phyloP scores from a whole-genome alignment of 495 filamentous ascomycete genomes.

The Annulohypoxylon maeteangense region DNA sequence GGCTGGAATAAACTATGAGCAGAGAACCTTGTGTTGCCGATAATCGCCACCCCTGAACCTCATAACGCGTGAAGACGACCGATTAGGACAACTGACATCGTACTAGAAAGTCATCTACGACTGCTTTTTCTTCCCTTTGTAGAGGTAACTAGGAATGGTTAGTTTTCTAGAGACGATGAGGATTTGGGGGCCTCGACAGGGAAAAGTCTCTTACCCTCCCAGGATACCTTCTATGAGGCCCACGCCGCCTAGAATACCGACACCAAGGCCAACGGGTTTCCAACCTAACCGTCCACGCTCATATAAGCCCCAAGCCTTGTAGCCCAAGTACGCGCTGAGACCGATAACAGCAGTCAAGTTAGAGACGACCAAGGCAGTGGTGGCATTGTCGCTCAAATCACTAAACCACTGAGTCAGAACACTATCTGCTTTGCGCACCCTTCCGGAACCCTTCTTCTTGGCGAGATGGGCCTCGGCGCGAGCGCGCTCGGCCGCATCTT shows the following conservation, averaged over 20 bases:
- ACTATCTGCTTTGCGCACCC: slow-evolving; percentile 51
- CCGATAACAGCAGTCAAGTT: slow-evolving; percentile 58
- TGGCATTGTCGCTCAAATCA: slow-evolving; percentile 47
- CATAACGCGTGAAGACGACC: slow-evolving; percentile 11
- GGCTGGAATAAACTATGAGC: slow-evolving; percentile 20
- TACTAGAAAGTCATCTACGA: slow-evolving; percentile 31
- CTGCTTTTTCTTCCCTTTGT: slow-evolving; percentile 54
- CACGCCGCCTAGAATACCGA: slow-evolving; percentile 58
- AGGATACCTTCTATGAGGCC: slow-evolving; percentile 56
- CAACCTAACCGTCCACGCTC: slow-evolving; percentile 73
- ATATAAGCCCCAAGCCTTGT: slow-evolving; percentile 63
- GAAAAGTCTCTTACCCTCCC: slow-evolving; percentile 47
- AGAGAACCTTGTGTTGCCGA: slow-evolving; percentile 19
- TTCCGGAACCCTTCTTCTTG: slow-evolving; percentile 62
- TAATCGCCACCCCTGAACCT: slow-evolving; percentile 11
- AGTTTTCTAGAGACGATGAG: slow-evolving; percentile 2
- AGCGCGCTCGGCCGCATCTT: slow-evolving; percentile 54
- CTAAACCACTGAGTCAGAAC: slow-evolving; percentile 51
- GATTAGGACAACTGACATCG: neutral
- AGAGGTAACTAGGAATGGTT: slow-evolving; percentile 47
- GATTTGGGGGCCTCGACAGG: neutral
- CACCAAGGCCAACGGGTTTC: slow-evolving; percentile 73
- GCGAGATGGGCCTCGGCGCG: slow-evolving; percentile 60
- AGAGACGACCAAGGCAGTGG: slow-evolving; percentile 49
- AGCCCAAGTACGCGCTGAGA: slow-evolving; percentile 58